Conservation (phyloP, 1,284 basidiomycete species). For the Ganoderma sp. region DNA sequence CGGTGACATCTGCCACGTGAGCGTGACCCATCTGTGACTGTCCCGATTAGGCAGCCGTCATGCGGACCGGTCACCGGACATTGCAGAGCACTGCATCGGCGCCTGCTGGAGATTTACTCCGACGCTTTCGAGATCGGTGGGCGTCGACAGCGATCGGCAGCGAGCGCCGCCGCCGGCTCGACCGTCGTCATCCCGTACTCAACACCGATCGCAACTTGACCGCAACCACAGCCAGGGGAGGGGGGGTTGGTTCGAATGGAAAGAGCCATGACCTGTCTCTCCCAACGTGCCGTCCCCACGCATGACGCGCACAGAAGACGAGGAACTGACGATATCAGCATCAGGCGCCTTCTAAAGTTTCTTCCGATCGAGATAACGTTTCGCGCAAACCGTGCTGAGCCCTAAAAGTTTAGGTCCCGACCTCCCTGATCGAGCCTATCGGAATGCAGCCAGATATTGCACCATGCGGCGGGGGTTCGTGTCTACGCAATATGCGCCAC, state of each 20-base stretch:
- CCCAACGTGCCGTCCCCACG: not conserved
- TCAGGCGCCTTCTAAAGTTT: slow-evolving; percentile 17
- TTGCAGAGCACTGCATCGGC: slow-evolving; percentile 15
- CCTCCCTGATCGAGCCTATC: slow-evolving; percentile 35
- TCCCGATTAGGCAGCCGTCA: not conserved
- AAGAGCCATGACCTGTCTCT: not conserved
- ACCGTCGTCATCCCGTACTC: not conserved
- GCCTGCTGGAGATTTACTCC: slow-evolving; percentile 8
- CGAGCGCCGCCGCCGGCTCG: not conserved
- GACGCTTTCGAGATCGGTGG: slow-evolving; percentile 19
- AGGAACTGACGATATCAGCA: slow-evolving; percentile 22
- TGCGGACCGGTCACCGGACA: slow-evolving; percentile 4
- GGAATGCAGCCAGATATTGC: slow-evolving; percentile 23
- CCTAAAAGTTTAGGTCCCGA: slow-evolving; percentile 34
- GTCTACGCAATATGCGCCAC: slow-evolving; percentile 21
- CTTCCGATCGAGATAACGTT: slow-evolving; percentile 41
- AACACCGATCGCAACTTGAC: not conserved
- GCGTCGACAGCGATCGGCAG: slow-evolving; percentile 7
- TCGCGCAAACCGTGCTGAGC: slow-evolving; percentile 35
- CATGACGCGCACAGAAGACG: slow-evolving; percentile 1
- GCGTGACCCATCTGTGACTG: slow-evolving; percentile 5
- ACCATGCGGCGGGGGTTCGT: not conserved
- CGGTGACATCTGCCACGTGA: slow-evolving; percentile 25
- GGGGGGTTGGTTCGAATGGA: not conserved
- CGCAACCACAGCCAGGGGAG: not conserved